Evolutionary conservation across 345 rosid species (phyloP).

Genomic region (Brassica nigra): DNA sequence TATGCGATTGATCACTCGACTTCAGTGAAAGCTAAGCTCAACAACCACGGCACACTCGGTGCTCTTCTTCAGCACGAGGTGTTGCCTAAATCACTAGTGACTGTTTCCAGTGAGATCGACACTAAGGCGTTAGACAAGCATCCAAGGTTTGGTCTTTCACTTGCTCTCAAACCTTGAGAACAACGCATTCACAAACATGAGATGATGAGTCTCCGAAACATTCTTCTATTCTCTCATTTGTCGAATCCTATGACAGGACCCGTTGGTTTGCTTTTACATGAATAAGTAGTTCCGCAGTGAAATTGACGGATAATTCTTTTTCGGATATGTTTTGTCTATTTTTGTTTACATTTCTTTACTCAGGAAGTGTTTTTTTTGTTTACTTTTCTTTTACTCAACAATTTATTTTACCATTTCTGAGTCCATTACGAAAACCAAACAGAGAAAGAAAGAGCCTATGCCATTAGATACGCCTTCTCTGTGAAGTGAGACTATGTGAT

Average conservation of each 20-base stretch:
- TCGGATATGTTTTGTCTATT: neutral
- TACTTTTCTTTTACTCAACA: too few species aligned
- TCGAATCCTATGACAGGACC: constrained; percentile 41
- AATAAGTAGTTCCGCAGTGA: constrained; percentile 39
- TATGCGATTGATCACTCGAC: constrained; percentile 76
- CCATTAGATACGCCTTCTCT: too few species aligned
- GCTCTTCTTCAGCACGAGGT: constrained; percentile 90
- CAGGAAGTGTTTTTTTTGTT: too few species aligned
- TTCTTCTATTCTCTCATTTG: constrained; percentile 44
- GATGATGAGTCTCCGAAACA: constrained; percentile 15
- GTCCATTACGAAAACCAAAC: too few species aligned
- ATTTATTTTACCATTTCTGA: too few species aligned
- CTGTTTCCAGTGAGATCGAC: constrained; percentile 82
- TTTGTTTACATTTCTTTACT: too few species aligned
- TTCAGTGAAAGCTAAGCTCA: constrained; percentile 77
- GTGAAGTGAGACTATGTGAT: neutral
- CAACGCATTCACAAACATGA: neutral
- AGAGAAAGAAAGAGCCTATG: too few species aligned
- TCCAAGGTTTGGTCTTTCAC: constrained; percentile 79
- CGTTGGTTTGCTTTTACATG: neutral
- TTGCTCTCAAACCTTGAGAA: constrained; percentile 74
- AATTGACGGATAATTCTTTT: constrained; percentile 33
- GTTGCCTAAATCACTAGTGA: constrained; percentile 68
- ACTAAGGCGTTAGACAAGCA: constrained; percentile 77
- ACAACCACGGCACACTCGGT: constrained; percentile 78